Evolutionary conservation across 1,139 yeast species (phyloP).

Genomic region (Pichia cactophila): DNA sequence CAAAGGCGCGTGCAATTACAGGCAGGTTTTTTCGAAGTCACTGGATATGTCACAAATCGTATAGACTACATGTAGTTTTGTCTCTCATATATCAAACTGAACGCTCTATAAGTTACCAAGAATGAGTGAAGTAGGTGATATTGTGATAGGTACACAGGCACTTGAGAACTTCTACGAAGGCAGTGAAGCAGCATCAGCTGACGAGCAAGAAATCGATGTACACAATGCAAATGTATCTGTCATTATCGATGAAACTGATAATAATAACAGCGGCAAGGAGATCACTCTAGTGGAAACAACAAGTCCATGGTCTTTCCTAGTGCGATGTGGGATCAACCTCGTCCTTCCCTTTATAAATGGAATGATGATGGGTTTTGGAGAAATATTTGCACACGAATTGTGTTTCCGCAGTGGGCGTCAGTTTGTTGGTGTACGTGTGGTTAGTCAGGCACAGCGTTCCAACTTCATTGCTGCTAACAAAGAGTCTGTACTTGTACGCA

Average conservation of each 20-base stretch:
- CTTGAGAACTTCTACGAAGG: background rate
- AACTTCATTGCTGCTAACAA: background rate
- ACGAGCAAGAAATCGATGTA: background rate
- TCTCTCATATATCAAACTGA: background rate
- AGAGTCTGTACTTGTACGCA: background rate
- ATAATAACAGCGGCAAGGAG: background rate
- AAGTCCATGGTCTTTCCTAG: conserved; percentile 2
- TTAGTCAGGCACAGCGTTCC: background rate
- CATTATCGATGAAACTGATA: background rate
- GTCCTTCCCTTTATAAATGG: conserved; percentile 88
- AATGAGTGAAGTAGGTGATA: background rate
- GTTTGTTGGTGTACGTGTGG: background rate
- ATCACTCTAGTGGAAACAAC: background rate
- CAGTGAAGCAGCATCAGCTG: conserved; percentile 1
- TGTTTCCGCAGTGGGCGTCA: conserved; percentile 32
- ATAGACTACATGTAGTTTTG: too few species aligned
- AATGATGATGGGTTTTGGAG: conserved; percentile 94
- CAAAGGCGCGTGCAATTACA: too few species aligned
- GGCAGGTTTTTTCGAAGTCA: too few species aligned
- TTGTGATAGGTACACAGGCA: background rate
- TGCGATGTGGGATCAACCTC: conserved; percentile 61
- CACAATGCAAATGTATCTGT: background rate
- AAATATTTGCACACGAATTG: conserved; percentile 86
- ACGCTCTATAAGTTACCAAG: background rate
- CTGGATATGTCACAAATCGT: too few species aligned